Evolutionary conservation across 2,329 filamentous ascomycete genomes (phyloP), one percentile per base, ranked within the genome.

Genomic region (Paraphoma sp.): DNA sequence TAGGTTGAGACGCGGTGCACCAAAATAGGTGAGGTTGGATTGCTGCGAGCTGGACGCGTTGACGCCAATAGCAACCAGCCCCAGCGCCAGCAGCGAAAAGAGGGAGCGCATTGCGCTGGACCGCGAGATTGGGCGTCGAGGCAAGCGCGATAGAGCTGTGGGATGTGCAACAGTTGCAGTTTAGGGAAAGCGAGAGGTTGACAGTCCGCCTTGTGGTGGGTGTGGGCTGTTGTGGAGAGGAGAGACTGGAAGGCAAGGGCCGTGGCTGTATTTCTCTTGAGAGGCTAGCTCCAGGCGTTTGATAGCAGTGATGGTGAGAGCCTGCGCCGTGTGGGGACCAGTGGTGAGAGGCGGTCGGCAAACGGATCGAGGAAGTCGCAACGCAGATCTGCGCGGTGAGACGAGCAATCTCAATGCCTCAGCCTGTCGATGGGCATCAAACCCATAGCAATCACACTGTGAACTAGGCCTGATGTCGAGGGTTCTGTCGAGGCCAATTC

Each of bases 1-100:
- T 52, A 69, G 67, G 1, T 78, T 78, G 1, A 77, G 70, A 45
- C 81, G 77, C 8, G 62, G 59, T 0, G 59, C 49, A 9, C 59
- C 62, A 16, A 44, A 55, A 31, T 53, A 49, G 1, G 57, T 50
- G 9, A 56, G 40, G 23, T 63, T 56, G 12, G 56, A 51, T 14
- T 44, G 31, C n/a, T n/a, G 16, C 11, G 36, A 7, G 42, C 45
- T 31, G 31, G n/a, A 53, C 10, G 49, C 36, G 14, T 43, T 17
- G 36, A 30, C 36, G 30, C 40, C 18, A 17, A 47, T 17, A 7
- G 48, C 38, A n/a, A 45, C 23, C 36, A 58, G 33, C 30, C 46
- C 50, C 29, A 64, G 45, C 2, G 54, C 29, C 40, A 33, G 10
- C 2, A 46, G 9, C n/a, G 40, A 16, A 10, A 43, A 17, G 6